Percentiles rank a stretch among this genome's conserved stretches.
Conservation (phyloP, 805 yeast genomes). For the Ogataea minuta region DNA sequence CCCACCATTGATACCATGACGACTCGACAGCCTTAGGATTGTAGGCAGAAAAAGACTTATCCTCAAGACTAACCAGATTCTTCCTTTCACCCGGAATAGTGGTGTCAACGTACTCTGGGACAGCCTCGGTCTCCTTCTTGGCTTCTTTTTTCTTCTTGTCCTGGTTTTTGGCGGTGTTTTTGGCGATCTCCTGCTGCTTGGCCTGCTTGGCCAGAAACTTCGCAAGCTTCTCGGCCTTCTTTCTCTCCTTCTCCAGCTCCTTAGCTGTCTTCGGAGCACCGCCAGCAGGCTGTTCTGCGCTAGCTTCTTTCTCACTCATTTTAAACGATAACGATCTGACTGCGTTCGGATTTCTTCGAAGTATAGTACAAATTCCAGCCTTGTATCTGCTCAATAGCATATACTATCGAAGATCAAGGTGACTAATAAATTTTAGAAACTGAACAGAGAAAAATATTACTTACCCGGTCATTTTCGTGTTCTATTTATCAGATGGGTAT, state of each 20-base stretch:
- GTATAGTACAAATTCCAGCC: slow-evolving; percentile 14
- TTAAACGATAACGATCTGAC: slow-evolving; percentile 15
- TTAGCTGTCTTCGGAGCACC: slow-evolving; percentile 50
- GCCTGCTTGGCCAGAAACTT: slow-evolving; percentile 77
- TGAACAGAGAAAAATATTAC: slow-evolving; percentile 7
- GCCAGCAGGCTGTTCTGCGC: slow-evolving; percentile 16
- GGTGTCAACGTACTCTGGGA: slow-evolving; percentile 81
- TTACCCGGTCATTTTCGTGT: slow-evolving; percentile 9
- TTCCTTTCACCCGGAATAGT: slow-evolving; percentile 93
- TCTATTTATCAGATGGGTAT: slow-evolving; percentile 31
- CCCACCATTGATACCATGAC: slow-evolving; percentile 99
- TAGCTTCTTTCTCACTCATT: slow-evolving; percentile 30
- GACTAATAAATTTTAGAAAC: slow-evolving; percentile 6
- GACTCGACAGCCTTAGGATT: slow-evolving; percentile 91
- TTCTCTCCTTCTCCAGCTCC: slow-evolving; percentile 70
- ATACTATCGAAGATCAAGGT: slow-evolving; percentile 16
- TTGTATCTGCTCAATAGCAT: slow-evolving; percentile 26
- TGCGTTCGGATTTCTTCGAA: slow-evolving; percentile 9
- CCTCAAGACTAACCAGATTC: slow-evolving; percentile 78
- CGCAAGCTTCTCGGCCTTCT: slow-evolving; percentile 54
- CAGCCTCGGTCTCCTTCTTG: slow-evolving; percentile 67
- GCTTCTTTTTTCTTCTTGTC: slow-evolving; percentile 63
- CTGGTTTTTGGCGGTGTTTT: slow-evolving; percentile 40
- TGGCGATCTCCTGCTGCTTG: slow-evolving; percentile 62
- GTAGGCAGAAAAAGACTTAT: slow-evolving; percentile 91